Conservation (phyloP, 805 yeast species). For the Nematodospora valgi region DNA sequence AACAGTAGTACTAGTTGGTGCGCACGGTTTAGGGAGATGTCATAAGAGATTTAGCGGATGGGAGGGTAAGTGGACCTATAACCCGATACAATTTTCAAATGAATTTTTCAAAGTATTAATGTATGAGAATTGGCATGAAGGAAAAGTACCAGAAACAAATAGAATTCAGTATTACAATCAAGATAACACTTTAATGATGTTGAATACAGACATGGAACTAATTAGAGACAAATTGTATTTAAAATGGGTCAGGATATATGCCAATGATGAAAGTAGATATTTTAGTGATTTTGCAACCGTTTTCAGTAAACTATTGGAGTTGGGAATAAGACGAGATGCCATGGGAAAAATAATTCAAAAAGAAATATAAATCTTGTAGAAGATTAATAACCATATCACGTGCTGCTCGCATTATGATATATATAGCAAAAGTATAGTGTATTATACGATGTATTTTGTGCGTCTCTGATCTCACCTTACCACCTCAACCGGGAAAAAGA, state of each 20-base stretch:
- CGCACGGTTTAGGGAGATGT: slow-evolving; percentile 75
- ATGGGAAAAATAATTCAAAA: slow-evolving; percentile 10
- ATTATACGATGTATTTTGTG: no score
- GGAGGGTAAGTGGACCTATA: slow-evolving; percentile 89
- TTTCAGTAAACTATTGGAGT: slow-evolving; percentile 68
- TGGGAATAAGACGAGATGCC: slow-evolving; percentile 51
- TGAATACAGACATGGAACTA: slow-evolving; percentile 75
- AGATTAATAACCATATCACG: background rate
- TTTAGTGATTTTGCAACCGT: slow-evolving; percentile 62
- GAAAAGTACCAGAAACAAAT: slow-evolving; percentile 50
- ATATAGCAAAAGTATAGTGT: slow-evolving; percentile 2
- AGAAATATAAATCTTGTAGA: slow-evolving; percentile 1
- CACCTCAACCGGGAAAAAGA: no score
- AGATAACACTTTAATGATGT: slow-evolving; percentile 76
- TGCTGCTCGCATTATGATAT: no score
- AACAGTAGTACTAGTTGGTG: slow-evolving; percentile 69
- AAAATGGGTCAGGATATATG: slow-evolving; percentile 63
- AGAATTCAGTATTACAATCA: slow-evolving; percentile 52
- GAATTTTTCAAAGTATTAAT: slow-evolving; percentile 50
- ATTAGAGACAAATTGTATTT: slow-evolving; percentile 58
- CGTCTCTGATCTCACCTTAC: background rate
- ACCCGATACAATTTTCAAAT: slow-evolving; percentile 71
- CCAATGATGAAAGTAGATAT: slow-evolving; percentile 60
- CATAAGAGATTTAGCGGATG: slow-evolving; percentile 70
- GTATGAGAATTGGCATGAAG: slow-evolving; percentile 49